Conservation (phyloP, 768 basidiomycete species). For the Chalciporus piperatus region DNA sequence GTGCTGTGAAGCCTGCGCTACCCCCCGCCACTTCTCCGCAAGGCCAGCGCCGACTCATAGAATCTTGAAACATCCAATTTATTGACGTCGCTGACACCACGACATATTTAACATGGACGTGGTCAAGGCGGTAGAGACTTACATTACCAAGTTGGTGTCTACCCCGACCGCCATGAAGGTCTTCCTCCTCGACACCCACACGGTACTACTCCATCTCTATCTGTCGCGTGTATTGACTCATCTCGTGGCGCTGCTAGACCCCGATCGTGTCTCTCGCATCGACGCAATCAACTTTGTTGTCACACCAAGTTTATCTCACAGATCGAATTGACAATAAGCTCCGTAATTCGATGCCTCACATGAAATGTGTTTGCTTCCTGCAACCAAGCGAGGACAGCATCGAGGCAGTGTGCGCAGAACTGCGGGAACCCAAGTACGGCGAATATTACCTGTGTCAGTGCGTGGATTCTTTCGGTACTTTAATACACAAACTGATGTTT, state of each 20-base stretch:
- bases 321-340: slow-evolving; percentile 95
- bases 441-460: slow-evolving; percentile 99
- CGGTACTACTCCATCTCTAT: slow-evolving; percentile 45
- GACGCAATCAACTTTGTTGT: slow-evolving; percentile 88
- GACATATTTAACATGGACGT: slow-evolving; percentile 69
- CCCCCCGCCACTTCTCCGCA: neutral
- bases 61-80: neutral
- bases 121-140: slow-evolving; percentile 91
- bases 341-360: slow-evolving; percentile 89
- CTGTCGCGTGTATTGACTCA: neutral
- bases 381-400: slow-evolving; percentile 81
- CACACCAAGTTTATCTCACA: slow-evolving; percentile 96
- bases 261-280: slow-evolving; percentile 94
- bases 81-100: neutral
- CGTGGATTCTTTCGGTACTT: slow-evolving; percentile 50
- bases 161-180: slow-evolving; percentile 92
- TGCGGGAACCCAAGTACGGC: slow-evolving; percentile 90
- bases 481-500: slow-evolving; percentile 16
- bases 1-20: neutral
- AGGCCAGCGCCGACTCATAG: neutral
- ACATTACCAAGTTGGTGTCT: slow-evolving; percentile 85
- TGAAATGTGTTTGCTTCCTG: slow-evolving; percentile 96
- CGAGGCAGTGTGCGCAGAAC: slow-evolving; percentile 76
- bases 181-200: slow-evolving; percentile 89
- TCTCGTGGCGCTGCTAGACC: slow-evolving; percentile 51